Base-by-base conservation (phyloP, 306 rosid species). In the Fagus sylvatica region DNA sequence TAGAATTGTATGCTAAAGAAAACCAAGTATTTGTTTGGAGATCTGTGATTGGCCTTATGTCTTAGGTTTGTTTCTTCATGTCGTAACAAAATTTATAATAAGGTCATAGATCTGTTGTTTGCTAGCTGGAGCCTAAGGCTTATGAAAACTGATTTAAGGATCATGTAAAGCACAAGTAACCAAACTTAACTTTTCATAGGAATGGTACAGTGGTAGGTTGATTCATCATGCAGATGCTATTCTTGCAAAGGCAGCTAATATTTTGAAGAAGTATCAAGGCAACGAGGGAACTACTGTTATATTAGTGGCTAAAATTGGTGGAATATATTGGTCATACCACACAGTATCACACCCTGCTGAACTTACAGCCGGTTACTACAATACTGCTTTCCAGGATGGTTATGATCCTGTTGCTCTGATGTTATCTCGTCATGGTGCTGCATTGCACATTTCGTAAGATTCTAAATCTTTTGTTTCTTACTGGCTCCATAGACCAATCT, bases 301-400 rank as follows among this genome's bases (percentile, higher is more conserved):
- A 32, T 67, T 83, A 61, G 87, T 51, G 68, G 87, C 87, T 43
- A 79, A 83, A 73, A 80, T 83, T 79, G 81, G 84, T 43, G 83
- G 86, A 36, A 78, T 83, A 69, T 74, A 74, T 79, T 83, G 87
- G 84, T 72, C 84, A 79, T 83, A 79, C 60, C 76, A 76, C 53
- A 56, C 84, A 28, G 42, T 67, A 7, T 64, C 87, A 46, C 87
- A 83, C 55, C 79, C 81, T 6, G 84, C 81, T 68, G 81, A 83
- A 76, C 87, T 83, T 39, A 83, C 87, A 48, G 84, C 87, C 9
- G 84, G 87, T 65, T 83, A 83, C 79, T 76, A 76, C 75, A 83
- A 83, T 59, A 79, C 79, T 46, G 78, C 78, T n/a, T 11, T 16
- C 28, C 72, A 73, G 79, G 79, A 84, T 46, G 84, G 87, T 71